Conservation (phyloP, 345 rosid species). For the Syzygium jambos region DNA sequence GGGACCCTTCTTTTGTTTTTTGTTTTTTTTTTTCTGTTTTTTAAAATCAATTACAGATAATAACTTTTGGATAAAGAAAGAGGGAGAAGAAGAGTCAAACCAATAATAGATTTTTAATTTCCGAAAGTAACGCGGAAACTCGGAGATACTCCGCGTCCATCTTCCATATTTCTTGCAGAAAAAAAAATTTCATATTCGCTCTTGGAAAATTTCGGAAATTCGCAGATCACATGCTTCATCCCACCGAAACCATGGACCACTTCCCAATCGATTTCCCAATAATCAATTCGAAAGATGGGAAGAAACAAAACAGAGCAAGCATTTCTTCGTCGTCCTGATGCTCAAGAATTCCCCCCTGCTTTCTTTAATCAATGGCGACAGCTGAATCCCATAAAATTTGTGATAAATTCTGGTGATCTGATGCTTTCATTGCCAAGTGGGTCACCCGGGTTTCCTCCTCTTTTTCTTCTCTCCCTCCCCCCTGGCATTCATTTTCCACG, state of each 20-base stretch:
- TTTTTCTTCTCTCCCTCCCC: not conserved
- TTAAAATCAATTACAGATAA: not conserved
- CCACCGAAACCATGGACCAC: not conserved
- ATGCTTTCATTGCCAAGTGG: not conserved
- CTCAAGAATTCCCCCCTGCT: not conserved
- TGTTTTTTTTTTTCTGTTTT: rapidly evolving
- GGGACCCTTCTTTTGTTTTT: not conserved
- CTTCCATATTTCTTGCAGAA: not conserved
- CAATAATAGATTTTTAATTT: not conserved
- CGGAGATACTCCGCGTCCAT: not conserved
- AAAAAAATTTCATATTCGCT: not conserved
- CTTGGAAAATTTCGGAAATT: not conserved
- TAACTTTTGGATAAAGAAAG: not conserved
- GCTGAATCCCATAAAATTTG: not conserved
- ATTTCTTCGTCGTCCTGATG: not conserved
- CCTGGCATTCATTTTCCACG: not conserved
- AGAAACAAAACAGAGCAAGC: not conserved
- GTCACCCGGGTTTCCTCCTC: not conserved
- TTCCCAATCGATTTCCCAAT: not conserved
- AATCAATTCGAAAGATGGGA: not conserved
- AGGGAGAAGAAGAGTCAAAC: not conserved
- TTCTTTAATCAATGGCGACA: not conserved
- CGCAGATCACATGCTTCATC: conserved; percentile 5
- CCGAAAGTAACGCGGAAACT: conserved; percentile 1
- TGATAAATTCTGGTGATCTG: not conserved